Percentiles rank a stretch among this genome's conserved stretches.
Evolutionary conservation across 768 basidiomycete species (phyloP).

Genomic region (Mycena capillaripes): DNA sequence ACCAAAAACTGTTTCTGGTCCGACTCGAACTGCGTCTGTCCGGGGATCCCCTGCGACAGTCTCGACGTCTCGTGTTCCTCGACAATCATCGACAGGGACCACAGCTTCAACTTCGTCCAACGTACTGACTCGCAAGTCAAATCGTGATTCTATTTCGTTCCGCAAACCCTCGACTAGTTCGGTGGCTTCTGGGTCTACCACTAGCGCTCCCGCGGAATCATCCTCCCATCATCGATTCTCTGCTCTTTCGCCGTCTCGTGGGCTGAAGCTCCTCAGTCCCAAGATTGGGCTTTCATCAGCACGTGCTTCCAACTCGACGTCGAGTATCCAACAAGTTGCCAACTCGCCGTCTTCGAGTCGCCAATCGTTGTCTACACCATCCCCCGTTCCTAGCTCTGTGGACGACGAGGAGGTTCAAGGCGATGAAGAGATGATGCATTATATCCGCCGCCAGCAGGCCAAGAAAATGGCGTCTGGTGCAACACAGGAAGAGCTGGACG

Average conservation of each 20-base stretch:
- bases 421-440: conserved; percentile 98
- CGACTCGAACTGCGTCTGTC: conserved; percentile 66
- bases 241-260: conserved; percentile 87
- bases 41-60: conserved; percentile 73
- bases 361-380: conserved; percentile 86
- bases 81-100: conserved; percentile 70
- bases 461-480: conserved; percentile 89
- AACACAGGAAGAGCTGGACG: conserved; percentile 89
- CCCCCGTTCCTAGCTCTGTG: conserved; percentile 80
- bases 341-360: conserved; percentile 78
- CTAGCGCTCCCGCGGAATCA: conserved; percentile 60
- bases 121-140: conserved; percentile 71
- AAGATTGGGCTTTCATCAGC: conserved; percentile 77
- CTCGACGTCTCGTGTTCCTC: conserved; percentile 73
- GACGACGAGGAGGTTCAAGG: conserved; percentile 91
- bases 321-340: conserved; percentile 65
- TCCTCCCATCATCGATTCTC: conserved; percentile 77
- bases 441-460: conserved; percentile 90
- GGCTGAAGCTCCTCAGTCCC: conserved; percentile 84
- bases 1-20: conserved; percentile 57
- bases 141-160: conserved; percentile 86
- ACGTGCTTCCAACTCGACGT: conserved; percentile 66
- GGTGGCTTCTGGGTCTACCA: conserved; percentile 76
- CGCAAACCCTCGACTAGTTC: conserved; percentile 90
- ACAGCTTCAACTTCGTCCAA: conserved; percentile 59